A percentile compares a stretch with the other conserved stretches of the same genome.
These are phyloP conservation scores for Trichoderma lentiforme DNA, from an alignment of 2,329 filamentous ascomycete genomes.

Conservation along the genomic window DNA sequence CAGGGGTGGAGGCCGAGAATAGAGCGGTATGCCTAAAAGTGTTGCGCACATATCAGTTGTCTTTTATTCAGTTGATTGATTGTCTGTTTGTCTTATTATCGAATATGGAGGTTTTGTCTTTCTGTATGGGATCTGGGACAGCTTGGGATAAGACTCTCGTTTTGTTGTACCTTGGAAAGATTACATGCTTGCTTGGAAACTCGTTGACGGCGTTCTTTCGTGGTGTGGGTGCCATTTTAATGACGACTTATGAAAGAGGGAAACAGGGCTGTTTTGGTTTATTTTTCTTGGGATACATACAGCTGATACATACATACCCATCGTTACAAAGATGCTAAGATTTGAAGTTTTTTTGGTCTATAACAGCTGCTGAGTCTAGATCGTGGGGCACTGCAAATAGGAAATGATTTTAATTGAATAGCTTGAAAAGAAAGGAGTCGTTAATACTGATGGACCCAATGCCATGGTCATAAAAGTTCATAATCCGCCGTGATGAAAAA, in stretches of 20 bases:
- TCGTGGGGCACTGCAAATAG: background rate
- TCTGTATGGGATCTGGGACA: background rate
- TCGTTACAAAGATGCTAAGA: background rate
- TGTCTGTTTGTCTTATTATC: background rate
- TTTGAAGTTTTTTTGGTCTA: background rate
- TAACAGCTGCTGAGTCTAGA: background rate
- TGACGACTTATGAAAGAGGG: constrained; percentile 12
- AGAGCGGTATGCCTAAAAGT: constrained; percentile 31
- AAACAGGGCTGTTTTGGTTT: background rate
- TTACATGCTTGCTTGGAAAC: background rate
- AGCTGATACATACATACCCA: background rate
- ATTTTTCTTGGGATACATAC: background rate
- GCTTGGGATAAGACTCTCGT: background rate
- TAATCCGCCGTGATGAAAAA: background rate
- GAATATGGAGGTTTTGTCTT: background rate
- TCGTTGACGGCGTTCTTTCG: background rate
- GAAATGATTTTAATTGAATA: background rate
- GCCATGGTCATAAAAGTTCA: background rate
- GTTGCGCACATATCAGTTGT: background rate
- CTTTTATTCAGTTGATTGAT: background rate
- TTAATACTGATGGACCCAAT: background rate
- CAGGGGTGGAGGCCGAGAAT: constrained; percentile 23
- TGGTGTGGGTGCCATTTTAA: background rate
- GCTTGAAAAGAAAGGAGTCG: background rate
- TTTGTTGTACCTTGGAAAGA: background rate